phyloP scores from a whole-genome alignment of 1,284 basidiomycete genomes.

The Tetrapyrgos nigripes region DNA sequence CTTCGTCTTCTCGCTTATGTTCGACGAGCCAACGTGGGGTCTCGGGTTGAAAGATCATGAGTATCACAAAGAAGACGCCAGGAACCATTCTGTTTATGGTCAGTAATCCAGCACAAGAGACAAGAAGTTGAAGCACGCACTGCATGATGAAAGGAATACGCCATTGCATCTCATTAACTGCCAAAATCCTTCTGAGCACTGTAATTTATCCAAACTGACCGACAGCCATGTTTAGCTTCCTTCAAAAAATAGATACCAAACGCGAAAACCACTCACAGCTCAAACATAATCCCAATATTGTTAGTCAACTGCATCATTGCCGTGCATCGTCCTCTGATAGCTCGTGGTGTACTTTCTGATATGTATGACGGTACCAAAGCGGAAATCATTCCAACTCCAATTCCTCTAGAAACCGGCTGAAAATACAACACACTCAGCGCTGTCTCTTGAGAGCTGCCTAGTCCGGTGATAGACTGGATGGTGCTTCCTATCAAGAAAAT shows the following conservation, averaged over 20 bases:
- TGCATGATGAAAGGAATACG: constrained; percentile 62
- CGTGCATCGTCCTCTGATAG: constrained; percentile 63
- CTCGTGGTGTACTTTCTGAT: constrained; percentile 61
- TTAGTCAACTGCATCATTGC: constrained; percentile 60
- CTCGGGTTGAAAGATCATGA: constrained; percentile 60
- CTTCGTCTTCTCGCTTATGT: constrained; percentile 55
- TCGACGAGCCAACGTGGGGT: constrained; percentile 69
- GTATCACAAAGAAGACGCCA: constrained; percentile 52
- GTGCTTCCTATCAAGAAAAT: constrained; percentile 63
- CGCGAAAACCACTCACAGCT: constrained; percentile 46
- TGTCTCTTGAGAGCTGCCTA: constrained; percentile 44
- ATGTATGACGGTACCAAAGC: constrained; percentile 64
- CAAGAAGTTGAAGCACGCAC: constrained; percentile 26
- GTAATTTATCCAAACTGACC: constrained; percentile 57
- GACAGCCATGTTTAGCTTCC: neutral
- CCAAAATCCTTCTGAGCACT: constrained; percentile 41
- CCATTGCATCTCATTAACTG: constrained; percentile 52
- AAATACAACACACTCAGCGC: constrained; percentile 53
- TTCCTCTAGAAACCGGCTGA: constrained; percentile 52
- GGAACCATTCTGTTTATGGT: constrained; percentile 56
- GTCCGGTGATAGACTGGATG: constrained; percentile 53
- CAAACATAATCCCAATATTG: constrained; percentile 56
- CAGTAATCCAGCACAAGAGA: neutral
- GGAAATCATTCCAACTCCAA: constrained; percentile 59
- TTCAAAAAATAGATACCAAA: neutral